Conservation (phyloP, 2,329 filamentous ascomycete species). For the Lasiodiplodia citricola region DNA sequence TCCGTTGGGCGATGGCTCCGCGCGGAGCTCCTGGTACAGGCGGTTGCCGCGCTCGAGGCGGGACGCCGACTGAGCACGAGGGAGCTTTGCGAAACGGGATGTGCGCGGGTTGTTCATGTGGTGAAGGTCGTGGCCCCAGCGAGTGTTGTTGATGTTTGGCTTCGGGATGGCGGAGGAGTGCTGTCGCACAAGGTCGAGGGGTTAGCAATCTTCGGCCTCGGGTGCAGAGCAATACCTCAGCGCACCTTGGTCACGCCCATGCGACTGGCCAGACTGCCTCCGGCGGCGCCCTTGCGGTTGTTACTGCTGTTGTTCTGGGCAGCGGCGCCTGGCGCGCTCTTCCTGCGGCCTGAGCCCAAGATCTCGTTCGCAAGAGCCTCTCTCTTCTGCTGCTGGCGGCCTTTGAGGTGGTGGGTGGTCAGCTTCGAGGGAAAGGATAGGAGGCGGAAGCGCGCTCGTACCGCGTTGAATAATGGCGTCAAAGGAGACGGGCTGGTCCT, state of each 20-base stretch:
- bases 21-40: constrained; percentile 47
- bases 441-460: constrained; percentile 11
- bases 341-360: constrained; percentile 65
- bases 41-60: constrained; percentile 49
- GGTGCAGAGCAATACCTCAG: not conserved
- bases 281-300: constrained; percentile 50
- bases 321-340: constrained; percentile 60
- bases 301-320: constrained; percentile 42
- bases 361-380: constrained; percentile 74
- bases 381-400: constrained; percentile 72
- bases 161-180: constrained; percentile 27
- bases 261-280: constrained; percentile 64
- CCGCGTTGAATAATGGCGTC: constrained; percentile 26
- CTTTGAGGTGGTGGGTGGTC: not conserved
- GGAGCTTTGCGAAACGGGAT: constrained; percentile 40
- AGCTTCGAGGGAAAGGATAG: constrained; percentile 5
- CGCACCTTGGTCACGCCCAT: constrained; percentile 73
- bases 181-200: constrained; percentile 32
- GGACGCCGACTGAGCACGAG: constrained; percentile 46
- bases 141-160: constrained; percentile 58
- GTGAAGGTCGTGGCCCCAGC: constrained; percentile 76
- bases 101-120: constrained; percentile 41
- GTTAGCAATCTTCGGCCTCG: not conserved
- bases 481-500: constrained; percentile 25
- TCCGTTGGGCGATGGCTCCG: constrained; percentile 37